phyloP scores from a whole-genome alignment of 495 filamentous ascomycete genomes.

The Halenospora varia region DNA sequence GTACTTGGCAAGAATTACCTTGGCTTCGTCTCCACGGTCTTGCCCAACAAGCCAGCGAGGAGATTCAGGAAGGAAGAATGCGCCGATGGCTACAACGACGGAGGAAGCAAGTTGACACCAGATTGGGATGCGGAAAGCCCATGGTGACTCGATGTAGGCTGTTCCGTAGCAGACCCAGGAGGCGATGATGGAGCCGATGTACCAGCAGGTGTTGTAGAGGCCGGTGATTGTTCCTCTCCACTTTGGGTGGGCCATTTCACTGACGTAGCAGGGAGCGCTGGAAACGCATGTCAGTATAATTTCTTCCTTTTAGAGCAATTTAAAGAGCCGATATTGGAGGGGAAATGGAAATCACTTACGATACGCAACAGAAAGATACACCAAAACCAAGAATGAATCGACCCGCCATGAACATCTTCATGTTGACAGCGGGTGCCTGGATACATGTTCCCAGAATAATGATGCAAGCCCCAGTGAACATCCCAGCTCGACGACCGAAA shows the following conservation, averaged over 20 bases:
- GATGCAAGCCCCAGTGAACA: constrained; percentile 55
- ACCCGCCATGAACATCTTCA: constrained; percentile 57
- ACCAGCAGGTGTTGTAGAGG: constrained; percentile 40
- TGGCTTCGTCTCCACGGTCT: constrained; percentile 51
- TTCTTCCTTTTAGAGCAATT: too few relatives aligned
- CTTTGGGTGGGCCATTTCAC: constrained; percentile 69
- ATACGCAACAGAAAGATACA: constrained; percentile 56
- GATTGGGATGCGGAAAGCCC: constrained; percentile 56
- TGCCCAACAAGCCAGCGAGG: constrained; percentile 63
- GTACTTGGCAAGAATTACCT: constrained; percentile 46
- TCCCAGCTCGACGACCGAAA: constrained; percentile 55
- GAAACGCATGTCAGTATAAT: too few relatives aligned
- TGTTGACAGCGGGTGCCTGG: constrained; percentile 36
- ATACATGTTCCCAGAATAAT: constrained; percentile 55
- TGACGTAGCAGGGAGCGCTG: constrained; percentile 62
- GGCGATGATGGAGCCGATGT: constrained; percentile 44
- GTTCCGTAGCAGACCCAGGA: constrained; percentile 31
- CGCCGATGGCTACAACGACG: constrained; percentile 22
- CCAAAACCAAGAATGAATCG: constrained; percentile 74
- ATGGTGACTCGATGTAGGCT: constrained; percentile 2
- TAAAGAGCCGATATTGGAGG: not conserved
- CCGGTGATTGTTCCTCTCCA: constrained; percentile 64
- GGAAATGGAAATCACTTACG: not conserved
- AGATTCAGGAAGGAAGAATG: constrained; percentile 52
- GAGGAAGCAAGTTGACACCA: constrained; percentile 48